phyloP scores from a whole-genome alignment of 1,139 yeast species.

The Geotrichum carabidarum region DNA sequence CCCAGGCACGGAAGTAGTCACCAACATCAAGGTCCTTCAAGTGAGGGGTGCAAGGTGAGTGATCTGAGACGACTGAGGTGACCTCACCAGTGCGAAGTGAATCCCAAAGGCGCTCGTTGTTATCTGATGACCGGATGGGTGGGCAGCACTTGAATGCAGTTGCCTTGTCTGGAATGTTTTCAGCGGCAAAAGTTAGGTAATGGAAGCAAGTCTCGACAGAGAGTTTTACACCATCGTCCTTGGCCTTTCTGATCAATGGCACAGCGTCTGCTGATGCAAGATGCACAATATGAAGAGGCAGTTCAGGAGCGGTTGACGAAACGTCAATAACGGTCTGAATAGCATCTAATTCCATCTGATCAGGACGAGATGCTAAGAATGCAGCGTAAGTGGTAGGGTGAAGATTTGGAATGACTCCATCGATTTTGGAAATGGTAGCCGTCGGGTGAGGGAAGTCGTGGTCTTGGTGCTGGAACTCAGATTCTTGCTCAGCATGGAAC shows the following conservation, averaged over 20 bases:
- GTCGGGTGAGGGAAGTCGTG: constrained; percentile 36
- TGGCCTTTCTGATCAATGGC: constrained; percentile 63
- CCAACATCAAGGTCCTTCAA: constrained; percentile 76
- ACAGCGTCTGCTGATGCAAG: constrained; percentile 79
- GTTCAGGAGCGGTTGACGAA: constrained; percentile 48
- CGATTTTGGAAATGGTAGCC: constrained; percentile 13
- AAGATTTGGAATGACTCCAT: constrained; percentile 14
- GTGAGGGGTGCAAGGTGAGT: constrained; percentile 93
- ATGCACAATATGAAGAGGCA: constrained; percentile 83
- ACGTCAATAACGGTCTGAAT: constrained; percentile 64
- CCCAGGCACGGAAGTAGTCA: constrained; percentile 92
- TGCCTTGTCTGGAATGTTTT: constrained; percentile 64
- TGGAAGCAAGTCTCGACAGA: constrained; percentile 94
- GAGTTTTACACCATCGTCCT: constrained; percentile 51
- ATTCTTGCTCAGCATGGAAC: constrained; percentile 92
- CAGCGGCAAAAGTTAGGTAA: constrained; percentile 72
- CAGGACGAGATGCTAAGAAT: constrained; percentile 82
- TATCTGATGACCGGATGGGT: constrained; percentile 73
- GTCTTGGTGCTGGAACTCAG: constrained; percentile 44
- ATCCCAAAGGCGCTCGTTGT: constrained; percentile 68
- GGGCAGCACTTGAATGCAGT: constrained; percentile 94
- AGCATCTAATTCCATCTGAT: constrained; percentile 78
- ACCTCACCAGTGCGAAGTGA: constrained; percentile 63
- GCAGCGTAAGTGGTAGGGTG: constrained; percentile 56
- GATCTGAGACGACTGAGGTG: constrained; percentile 86